phyloP scores from a whole-genome alignment of 768 basidiomycete species.

The Phylloporus sp. region DNA sequence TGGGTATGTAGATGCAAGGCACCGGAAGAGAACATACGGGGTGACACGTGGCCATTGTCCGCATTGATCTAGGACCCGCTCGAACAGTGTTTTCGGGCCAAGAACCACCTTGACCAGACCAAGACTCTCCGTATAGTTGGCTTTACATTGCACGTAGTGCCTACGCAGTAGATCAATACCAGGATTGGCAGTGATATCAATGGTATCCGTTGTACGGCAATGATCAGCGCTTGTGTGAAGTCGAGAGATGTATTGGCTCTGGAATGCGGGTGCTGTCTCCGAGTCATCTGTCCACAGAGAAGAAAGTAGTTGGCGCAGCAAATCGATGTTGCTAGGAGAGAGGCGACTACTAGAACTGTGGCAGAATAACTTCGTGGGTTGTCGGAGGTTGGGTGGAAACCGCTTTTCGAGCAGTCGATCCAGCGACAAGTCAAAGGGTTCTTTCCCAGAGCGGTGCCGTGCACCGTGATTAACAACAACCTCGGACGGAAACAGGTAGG shows the following conservation, averaged over 20 bases:
- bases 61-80: neutral
- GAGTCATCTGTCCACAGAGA: neutral
- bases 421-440: too few relatives aligned
- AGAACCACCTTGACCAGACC: neutral
- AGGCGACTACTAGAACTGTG: neutral
- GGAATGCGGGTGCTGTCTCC: neutral
- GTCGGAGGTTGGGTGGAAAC: too few relatives aligned
- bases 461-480: too few relatives aligned
- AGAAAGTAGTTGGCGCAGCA: neutral
- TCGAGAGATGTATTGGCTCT: neutral
- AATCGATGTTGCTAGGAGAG: neutral
- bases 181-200: neutral
- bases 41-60: neutral
- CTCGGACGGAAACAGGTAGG: neutral
- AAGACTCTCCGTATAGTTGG: neutral
- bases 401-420: too few relatives aligned
- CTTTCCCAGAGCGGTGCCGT: neutral
- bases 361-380: too few relatives aligned
- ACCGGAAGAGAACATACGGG: neutral
- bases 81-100: neutral
- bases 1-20: neutral
- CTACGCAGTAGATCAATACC: neutral
- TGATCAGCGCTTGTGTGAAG: neutral
- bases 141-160: neutral
- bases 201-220: neutral